Base-by-base conservation (phyloP, 2,329 filamentous ascomycete genomes). In the Sporothrix inflata region DNA sequence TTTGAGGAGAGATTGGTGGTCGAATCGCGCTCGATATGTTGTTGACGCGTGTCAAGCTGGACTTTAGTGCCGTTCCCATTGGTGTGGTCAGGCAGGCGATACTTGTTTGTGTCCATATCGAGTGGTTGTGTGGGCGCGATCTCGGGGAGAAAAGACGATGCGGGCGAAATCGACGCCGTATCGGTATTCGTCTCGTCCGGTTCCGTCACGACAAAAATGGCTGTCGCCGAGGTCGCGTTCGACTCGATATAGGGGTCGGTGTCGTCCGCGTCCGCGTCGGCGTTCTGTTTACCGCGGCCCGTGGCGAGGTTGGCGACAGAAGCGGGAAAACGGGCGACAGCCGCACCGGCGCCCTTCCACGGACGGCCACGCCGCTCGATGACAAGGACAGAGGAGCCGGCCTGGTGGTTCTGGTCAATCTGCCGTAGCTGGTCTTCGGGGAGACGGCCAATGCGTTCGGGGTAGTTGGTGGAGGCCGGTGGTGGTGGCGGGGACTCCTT, bases 101-200 rank as follows among this genome's bases (percentile, higher is more conserved):
- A 94, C 80, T 94, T 93, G 78, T 91, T 87, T 72, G 88, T 90
- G 81, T 94, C 91, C 86, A 91, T 90, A 75, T 87, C 86, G 80
- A 89, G 77, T 72, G 85, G 84, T 70, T 85, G 82, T 19, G 82
- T 77, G 47, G 82, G 81, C 76, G 79, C 83, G 79, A 85, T 90
- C 82, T 87, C 85, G 51, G 86, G 86, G 65, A 88, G 81, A 76
- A 81, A 76, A 74, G 61, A 65, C n/a, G 83, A 78, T 72, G 81
- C 78, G 68, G 79, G 79, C n/a, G 71, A 76, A 27, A 30, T 14
- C 9, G 70, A 47, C 40, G 69, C 53, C 42, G 72, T 55, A 38
- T 47, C 55, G 34, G 19, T 49, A 9, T 24, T 11, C 57, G 40
- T 63, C 6, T 40, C 69, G 53, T 71, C 72, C 7, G 72, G 72